Evolutionary conservation across 164 flowering plant species (phyloP).

Genomic region (Vitis cinerea): DNA sequence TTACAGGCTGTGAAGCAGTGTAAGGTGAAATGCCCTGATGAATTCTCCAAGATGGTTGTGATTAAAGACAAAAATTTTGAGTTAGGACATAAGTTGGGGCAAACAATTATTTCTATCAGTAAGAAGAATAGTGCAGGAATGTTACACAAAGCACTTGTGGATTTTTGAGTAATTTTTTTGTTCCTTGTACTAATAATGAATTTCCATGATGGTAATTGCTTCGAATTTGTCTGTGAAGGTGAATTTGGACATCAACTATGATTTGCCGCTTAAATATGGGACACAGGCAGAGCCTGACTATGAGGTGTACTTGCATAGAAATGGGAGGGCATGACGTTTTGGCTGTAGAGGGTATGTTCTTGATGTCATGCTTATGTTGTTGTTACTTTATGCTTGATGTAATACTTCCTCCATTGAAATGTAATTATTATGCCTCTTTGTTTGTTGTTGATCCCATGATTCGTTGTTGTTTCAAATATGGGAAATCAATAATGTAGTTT

Average conservation of each 20-base stretch:
- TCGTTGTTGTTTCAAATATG: too few relatives aligned
- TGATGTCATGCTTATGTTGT: not conserved
- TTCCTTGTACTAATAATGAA: not conserved
- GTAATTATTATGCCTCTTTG: not conserved
- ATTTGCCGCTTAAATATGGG: conserved; percentile 57
- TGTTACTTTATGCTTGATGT: not conserved
- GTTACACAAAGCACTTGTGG: conserved; percentile 54
- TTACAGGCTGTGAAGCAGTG: conserved; percentile 85
- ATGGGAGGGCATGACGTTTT: conserved; percentile 96
- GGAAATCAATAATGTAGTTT: too few relatives aligned
- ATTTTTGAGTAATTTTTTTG: conserved; percentile 1
- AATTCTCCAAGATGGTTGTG: conserved; percentile 57
- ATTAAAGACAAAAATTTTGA: conserved; percentile 72
- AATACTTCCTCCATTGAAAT: too few relatives aligned
- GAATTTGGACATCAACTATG: conserved; percentile 71
- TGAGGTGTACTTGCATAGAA: conserved; percentile 78
- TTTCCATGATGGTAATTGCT: not conserved
- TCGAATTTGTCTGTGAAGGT: conserved; percentile 37
- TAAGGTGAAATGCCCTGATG: conserved; percentile 84
- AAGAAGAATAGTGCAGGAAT: conserved; percentile 52
- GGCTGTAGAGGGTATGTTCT: conserved; percentile 77
- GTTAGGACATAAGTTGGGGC: conserved; percentile 78
- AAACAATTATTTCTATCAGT: conserved; percentile 80
- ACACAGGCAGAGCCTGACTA: conserved; percentile 57
- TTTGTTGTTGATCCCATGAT: too few relatives aligned